Conservation (phyloP, 441 rosid species). For the Erodium chrysanthum region DNA sequence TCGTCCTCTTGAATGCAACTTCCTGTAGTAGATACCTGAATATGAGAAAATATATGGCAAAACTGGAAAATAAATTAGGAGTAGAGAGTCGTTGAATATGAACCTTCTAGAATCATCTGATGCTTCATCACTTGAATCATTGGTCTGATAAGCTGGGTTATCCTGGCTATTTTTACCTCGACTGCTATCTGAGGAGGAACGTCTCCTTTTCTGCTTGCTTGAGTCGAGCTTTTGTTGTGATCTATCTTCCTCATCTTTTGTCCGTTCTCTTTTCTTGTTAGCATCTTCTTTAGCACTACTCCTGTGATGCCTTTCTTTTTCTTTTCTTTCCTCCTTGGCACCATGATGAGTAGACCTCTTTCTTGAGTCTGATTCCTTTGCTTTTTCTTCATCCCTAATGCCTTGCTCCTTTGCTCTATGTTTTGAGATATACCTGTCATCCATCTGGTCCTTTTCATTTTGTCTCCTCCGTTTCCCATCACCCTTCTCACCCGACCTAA, state of each 20-base stretch:
- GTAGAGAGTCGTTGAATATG: constrained; percentile 13
- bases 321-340: constrained; percentile 45
- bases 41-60: constrained; percentile 17
- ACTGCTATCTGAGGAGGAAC: constrained; percentile 51
- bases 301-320: constrained; percentile 38
- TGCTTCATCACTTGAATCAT: constrained; percentile 48
- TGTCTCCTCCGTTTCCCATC: constrained; percentile 35
- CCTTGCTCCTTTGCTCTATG: constrained; percentile 35
- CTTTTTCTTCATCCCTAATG: constrained; percentile 37
- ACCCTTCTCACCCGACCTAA: constrained; percentile 33
- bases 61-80: constrained; percentile 14
- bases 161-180: constrained; percentile 47
- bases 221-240: constrained; percentile 46
- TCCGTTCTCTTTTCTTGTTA: constrained; percentile 42
- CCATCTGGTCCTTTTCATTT: constrained; percentile 44
- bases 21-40: constrained; percentile 34
- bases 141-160: constrained; percentile 20
- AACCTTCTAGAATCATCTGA: constrained; percentile 81
- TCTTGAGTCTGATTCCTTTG: constrained; percentile 43
- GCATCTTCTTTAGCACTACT: constrained; percentile 46
- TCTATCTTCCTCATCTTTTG: constrained; percentile 49
- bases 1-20: constrained; percentile 41
- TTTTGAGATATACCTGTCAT: constrained; percentile 41
- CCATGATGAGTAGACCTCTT: constrained; percentile 35
- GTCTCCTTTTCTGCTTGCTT: constrained; percentile 56